phyloP scores from a whole-genome alignment of 2,329 filamentous ascomycete species.

The Exophiala aquamarina region DNA sequence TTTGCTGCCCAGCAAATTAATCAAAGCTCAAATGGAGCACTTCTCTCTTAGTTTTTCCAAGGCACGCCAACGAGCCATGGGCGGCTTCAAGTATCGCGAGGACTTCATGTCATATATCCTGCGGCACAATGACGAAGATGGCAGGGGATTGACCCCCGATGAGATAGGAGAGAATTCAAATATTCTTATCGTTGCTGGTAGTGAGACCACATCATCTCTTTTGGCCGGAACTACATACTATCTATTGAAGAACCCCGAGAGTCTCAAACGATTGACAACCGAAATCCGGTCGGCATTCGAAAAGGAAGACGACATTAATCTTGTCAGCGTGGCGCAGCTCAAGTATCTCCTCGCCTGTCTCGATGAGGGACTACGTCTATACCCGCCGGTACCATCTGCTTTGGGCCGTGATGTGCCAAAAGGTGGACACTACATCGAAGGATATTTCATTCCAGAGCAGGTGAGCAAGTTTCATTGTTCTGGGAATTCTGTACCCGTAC shows the following conservation, averaged over 20 bases:
- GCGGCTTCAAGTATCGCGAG: neutral
- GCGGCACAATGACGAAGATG: constrained; percentile 13
- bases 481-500: neutral
- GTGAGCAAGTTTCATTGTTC: neutral
- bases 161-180: constrained; percentile 16
- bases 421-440: constrained; percentile 7
- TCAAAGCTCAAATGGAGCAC: neutral
- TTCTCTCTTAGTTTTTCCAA: neutral
- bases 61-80: constrained; percentile 1
- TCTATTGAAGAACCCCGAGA: constrained; percentile 27
- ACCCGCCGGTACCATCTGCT: constrained; percentile 33
- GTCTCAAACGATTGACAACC: constrained; percentile 23
- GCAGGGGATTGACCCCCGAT: constrained; percentile 20
- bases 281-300: constrained; percentile 32
- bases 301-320: constrained; percentile 31
- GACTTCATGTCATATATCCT: constrained; percentile 20
- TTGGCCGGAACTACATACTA: constrained; percentile 28
- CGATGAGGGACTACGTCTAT: constrained; percentile 34
- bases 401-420: constrained; percentile 31
- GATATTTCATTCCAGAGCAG: constrained; percentile 23
- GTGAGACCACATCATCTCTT: constrained; percentile 29
- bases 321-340: neutral
- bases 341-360: constrained; percentile 28
- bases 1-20: neutral
- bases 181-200: constrained; percentile 28